Evolutionary conservation across 306 rosid genomes (phyloP).

Genomic region (Benincasa hispida): DNA sequence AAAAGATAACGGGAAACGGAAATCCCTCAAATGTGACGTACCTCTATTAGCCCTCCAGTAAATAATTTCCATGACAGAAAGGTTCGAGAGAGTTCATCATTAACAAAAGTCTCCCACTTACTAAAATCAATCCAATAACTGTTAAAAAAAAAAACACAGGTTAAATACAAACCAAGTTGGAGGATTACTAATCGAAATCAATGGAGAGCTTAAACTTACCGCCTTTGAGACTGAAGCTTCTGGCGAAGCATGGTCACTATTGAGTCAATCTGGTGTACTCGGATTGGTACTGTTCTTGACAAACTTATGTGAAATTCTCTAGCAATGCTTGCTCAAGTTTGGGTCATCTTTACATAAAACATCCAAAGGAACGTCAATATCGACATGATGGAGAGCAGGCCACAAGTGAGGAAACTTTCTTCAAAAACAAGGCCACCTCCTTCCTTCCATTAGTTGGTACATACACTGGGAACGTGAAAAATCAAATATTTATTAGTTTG

Average conservation of each 20-base stretch:
- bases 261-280: slow-evolving; percentile 79
- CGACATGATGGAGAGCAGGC: slow-evolving; percentile 53
- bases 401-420: slow-evolving; percentile 38
- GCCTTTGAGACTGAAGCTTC: slow-evolving; percentile 58
- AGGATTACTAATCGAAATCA: background rate
- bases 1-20: background rate
- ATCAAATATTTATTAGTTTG: background rate
- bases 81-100: slow-evolving; percentile 70
- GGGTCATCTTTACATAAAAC: slow-evolving; percentile 42
- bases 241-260: slow-evolving; percentile 66
- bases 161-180: background rate
- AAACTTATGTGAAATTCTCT: slow-evolving; percentile 78
- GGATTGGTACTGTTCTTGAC: slow-evolving; percentile 79
- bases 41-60: slow-evolving; percentile 48
- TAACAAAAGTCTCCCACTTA: slow-evolving; percentile 75
- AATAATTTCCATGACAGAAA: slow-evolving; percentile 63
- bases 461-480: slow-evolving; percentile 30
- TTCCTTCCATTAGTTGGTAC: slow-evolving; percentile 53
- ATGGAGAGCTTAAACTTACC: slow-evolving; percentile 18
- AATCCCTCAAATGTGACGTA: slow-evolving; percentile 9
- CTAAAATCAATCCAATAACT: slow-evolving; percentile 67
- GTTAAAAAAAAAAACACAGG: slow-evolving; percentile 3
- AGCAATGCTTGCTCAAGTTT: slow-evolving; percentile 55
- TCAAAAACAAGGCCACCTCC: slow-evolving; percentile 49
- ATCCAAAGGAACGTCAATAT: slow-evolving; percentile 49